Base-by-base conservation (phyloP, 257 asterid genomes). In the Solanum dulcamara region DNA sequence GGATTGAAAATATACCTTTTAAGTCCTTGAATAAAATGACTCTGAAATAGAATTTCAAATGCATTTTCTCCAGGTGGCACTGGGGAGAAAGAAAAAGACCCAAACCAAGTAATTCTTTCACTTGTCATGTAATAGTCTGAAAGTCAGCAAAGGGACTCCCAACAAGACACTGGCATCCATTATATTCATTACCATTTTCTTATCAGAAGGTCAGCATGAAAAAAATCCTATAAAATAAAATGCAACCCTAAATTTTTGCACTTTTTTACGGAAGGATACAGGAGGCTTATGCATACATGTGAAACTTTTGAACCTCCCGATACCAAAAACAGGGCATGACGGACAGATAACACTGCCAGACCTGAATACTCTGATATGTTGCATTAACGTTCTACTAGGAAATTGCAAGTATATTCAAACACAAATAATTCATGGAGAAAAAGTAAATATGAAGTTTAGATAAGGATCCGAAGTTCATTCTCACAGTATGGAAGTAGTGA, bases 401-500 rank as follows among this genome's bases (percentile, higher is more conserved):
- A 75, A 75, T 42, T 26, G 59, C 60, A 26, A 74, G 59, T 75
- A 44, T 44, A 75, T 44, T 44, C 59, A 75, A 75, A 75, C 38
- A 75, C 35, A 75, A 42, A 42, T 13, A 7, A 74, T 24, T 75
- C 59, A 75, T 26, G 37, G 81, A 24, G 81, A 33, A 75, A 46
- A 24, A 75, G 59, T 44, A 75, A 75, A 75, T 46, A 77, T 18
- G 42, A 77, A 46, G 18, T 48, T 48, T 67, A 42, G 66, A 50
- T 66, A 46, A 83, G 86, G 44, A 79, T 42, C 67, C 57, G 80
- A 81, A 85, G 81, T 85, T 85, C 86, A 84, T 87, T 83, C 99
- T 92, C 89, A 97, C 99, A 95, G 87, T 91, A 92, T 28, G 93
- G 96, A 48, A 95, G 91, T 87, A 97, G 88, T 17, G 98, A 90